Base-by-base conservation (phyloP, 805 yeast species). In the Brettanomyces anomalus region DNA sequence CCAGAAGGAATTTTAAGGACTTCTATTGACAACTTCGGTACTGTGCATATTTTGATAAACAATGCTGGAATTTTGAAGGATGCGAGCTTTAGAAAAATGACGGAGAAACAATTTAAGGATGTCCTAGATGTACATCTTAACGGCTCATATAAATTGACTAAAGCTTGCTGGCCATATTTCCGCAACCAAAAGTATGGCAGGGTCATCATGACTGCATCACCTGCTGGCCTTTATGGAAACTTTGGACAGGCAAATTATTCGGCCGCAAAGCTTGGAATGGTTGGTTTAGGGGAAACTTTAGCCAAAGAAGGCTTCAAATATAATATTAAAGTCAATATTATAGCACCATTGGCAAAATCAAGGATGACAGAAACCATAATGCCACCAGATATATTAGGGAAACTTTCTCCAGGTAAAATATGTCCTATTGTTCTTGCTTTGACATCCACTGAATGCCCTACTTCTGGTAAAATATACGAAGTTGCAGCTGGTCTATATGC, bases 241-340 rank as follows among this genome's bases (percentile, higher is more conserved):
- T 90, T 89, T 66, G 98, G 98, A 40, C 98, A 90, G 67, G 78
- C 95, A 34, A 90, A 90, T 67, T 90, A 90, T 66, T 80, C 96
- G 1, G 89, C 96, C 24, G 97, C 96, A 18, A 90, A 90, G 64
- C 68, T 85, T 48, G 97, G 85, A 15, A 68, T 88, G 42, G 85
- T 90, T 44, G 97, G 97, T 10, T 77, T 90, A 54, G 83, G 95
- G 38, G 96, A 90, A 65, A 88, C 97, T 7, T 75, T 89, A 57
- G 95, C 97, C 20, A 89, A 87, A 67, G 98, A 90, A 66, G 98
- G 98, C 51, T 75, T 62, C 41, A 85, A 74, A 59, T 77, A 84
- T 68, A 87, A 88, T 67, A 90, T 90, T 59, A 68, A 70, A 48
- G 86, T 84, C 39, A 90, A 90, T 61, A 79, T 81, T 31, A 88